Evolutionary conservation across 73 alveolate species (phyloP).

Genomic region (Chromera velia): DNA sequence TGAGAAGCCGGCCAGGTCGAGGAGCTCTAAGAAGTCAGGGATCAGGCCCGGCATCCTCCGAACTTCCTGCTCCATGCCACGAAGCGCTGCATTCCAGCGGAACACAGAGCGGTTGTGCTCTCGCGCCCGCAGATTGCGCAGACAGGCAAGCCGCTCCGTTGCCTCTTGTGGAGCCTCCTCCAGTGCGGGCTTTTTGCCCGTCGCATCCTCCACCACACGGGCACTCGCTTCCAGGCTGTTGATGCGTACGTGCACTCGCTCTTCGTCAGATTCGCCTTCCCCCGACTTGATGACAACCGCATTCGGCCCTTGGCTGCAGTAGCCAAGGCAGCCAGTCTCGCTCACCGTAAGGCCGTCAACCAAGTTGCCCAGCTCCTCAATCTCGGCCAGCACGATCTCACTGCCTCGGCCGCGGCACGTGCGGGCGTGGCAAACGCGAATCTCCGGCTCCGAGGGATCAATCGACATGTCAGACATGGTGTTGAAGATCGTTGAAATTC

Average conservation of each 20-base stretch:
- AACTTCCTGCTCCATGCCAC: neutral
- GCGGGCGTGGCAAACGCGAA: constrained; percentile 21
- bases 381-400: constrained; percentile 11
- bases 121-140: neutral
- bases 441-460: too few species aligned
- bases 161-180: neutral
- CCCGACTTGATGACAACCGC: neutral
- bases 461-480: too few species aligned
- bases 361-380: neutral
- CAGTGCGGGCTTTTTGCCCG: neutral
- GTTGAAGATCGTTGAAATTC: too few species aligned
- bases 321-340: neutral
- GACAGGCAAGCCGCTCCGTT: too few species aligned
- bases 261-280: neutral
- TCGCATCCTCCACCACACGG: neutral
- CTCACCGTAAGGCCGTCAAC: neutral
- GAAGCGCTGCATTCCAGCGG: neutral
- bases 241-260: neutral
- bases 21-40: neutral
- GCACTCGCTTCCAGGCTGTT: neutral
- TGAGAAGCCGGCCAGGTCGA: neutral
- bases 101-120: neutral
- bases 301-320: neutral
- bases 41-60: neutral
- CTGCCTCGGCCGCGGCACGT: constrained; percentile 9